Evolutionary conservation across 352 stramenopile species (phyloP).

Genomic region (Globisporangium perplexum): DNA sequence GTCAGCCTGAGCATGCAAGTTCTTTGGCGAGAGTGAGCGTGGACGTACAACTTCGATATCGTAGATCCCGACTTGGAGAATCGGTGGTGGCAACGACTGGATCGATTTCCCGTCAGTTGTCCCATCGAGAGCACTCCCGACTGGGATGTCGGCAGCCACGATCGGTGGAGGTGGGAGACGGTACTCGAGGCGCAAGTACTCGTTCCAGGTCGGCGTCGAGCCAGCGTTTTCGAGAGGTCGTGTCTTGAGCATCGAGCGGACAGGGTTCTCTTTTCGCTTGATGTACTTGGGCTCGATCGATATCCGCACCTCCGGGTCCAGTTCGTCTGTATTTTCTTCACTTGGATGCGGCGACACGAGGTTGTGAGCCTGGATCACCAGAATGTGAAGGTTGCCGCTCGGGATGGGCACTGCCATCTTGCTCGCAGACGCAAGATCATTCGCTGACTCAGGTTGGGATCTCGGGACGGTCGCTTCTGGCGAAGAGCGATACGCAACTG

Average conservation of each 20-base stretch:
- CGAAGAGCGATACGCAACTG: slow-evolving; percentile 13
- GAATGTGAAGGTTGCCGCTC: slow-evolving; percentile 36
- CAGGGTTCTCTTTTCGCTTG: slow-evolving; percentile 41
- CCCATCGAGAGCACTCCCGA: slow-evolving; percentile 6
- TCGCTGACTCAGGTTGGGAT: not conserved
- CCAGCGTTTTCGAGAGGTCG: slow-evolving; percentile 38
- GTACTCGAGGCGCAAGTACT: slow-evolving; percentile 48
- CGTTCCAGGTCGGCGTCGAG: slow-evolving; percentile 32
- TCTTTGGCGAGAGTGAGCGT: not conserved
- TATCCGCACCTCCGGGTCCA: slow-evolving; percentile 48
- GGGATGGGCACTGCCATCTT: slow-evolving; percentile 12
- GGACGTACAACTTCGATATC: slow-evolving; percentile 54
- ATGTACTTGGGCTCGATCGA: slow-evolving; percentile 44
- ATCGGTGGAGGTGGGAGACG: slow-evolving; percentile 12
- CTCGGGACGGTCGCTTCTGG: not conserved
- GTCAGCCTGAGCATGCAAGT: no score
- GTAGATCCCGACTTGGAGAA: slow-evolving; percentile 36
- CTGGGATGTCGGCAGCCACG: not conserved
- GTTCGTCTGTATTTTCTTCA: slow-evolving; percentile 20
- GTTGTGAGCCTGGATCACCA: slow-evolving; percentile 28
- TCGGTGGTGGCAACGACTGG: slow-evolving; percentile 23
- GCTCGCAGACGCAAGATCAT: not conserved
- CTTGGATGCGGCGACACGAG: slow-evolving; percentile 26
- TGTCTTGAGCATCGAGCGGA: slow-evolving; percentile 45
- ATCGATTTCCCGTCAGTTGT: not conserved